These are phyloP conservation scores for Thelonectria rubi DNA, from an alignment of 2,329 filamentous ascomycete species.

Conservation along the genomic window DNA sequence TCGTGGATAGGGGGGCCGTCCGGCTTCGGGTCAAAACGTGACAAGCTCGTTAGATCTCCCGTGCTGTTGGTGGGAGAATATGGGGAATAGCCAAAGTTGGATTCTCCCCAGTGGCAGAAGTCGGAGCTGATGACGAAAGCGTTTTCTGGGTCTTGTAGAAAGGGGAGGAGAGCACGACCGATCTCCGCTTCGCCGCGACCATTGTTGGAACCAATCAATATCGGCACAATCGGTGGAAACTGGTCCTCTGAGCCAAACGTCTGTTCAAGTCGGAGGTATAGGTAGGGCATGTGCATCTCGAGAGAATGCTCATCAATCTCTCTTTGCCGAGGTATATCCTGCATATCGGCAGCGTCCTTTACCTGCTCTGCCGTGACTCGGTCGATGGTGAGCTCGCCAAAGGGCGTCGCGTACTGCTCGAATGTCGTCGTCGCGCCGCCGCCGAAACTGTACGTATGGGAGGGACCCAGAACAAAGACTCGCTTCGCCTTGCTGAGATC, in stretches of 20 bases:
- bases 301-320: slow-evolving; percentile 92
- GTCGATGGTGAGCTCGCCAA: slow-evolving; percentile 76
- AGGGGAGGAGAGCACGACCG: slow-evolving; percentile 78
- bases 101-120: slow-evolving; percentile 92
- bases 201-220: slow-evolving; percentile 82
- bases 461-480: slow-evolving; percentile 91
- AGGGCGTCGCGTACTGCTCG: slow-evolving; percentile 75
- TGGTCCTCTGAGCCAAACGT: slow-evolving; percentile 58
- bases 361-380: slow-evolving; percentile 61
- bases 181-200: slow-evolving; percentile 71
- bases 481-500: slow-evolving; percentile 85
- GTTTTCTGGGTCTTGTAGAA: slow-evolving; percentile 77
- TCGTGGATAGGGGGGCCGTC: slow-evolving; percentile 73
- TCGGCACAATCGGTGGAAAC: slow-evolving; percentile 82
- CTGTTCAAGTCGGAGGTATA: slow-evolving; percentile 77
- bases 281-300: slow-evolving; percentile 96
- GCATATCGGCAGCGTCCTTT: slow-evolving; percentile 46
- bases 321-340: slow-evolving; percentile 67
- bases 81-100: slow-evolving; percentile 83
- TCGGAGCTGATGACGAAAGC: slow-evolving; percentile 92
- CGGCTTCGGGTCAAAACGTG: slow-evolving; percentile 49
- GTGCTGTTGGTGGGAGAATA: slow-evolving; percentile 64
- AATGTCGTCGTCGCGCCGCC: slow-evolving; percentile 81
- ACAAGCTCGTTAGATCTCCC: slow-evolving; percentile 52
- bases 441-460: slow-evolving; percentile 83